Evolutionary conservation across 495 filamentous ascomycete genomes (phyloP).

Genomic region (Penicillium dipodomyicola): DNA sequence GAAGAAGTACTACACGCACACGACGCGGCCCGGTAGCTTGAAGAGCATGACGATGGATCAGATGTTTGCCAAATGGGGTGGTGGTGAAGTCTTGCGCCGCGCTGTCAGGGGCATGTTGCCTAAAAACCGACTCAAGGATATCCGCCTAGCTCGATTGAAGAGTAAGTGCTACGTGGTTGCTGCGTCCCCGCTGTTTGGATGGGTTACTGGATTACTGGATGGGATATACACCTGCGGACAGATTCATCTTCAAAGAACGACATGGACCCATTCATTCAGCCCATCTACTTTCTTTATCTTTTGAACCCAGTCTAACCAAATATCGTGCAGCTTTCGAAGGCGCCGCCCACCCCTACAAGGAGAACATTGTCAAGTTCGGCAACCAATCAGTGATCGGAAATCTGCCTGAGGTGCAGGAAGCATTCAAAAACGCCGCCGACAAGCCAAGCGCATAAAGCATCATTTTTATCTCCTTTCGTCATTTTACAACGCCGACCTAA

Average conservation of each 20-base stretch:
- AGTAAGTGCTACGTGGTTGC: constrained; percentile 46
- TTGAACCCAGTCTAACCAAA: constrained; percentile 12
- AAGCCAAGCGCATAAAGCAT: constrained; percentile 23
- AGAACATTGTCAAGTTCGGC: constrained; percentile 75
- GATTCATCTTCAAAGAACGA: not conserved
- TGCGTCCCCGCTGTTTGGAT: not conserved
- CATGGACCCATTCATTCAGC: not conserved
- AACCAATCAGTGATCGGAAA: constrained; percentile 43
- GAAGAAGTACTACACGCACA: constrained; percentile 94
- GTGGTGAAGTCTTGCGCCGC: constrained; percentile 86
- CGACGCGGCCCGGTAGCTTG: constrained; percentile 81
- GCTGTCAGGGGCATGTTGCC: constrained; percentile 96
- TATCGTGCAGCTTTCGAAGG: constrained; percentile 76
- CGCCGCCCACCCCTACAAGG: constrained; percentile 82
- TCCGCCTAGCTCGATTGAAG: constrained; percentile 84
- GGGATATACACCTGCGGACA: not conserved
- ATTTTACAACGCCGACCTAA: constrained; percentile 15
- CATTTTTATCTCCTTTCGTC: constrained; percentile 16
- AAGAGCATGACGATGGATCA: constrained; percentile 90
- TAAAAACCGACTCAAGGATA: constrained; percentile 88
- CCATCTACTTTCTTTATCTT: not conserved
- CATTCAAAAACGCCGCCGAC: constrained; percentile 45
- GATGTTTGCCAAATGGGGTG: constrained; percentile 91
- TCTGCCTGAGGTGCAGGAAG: constrained; percentile 46
- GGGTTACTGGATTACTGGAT: not conserved